Evolutionary conservation across 2,329 filamentous ascomycete species (phyloP).

Genomic region (Penicillium sp.): DNA sequence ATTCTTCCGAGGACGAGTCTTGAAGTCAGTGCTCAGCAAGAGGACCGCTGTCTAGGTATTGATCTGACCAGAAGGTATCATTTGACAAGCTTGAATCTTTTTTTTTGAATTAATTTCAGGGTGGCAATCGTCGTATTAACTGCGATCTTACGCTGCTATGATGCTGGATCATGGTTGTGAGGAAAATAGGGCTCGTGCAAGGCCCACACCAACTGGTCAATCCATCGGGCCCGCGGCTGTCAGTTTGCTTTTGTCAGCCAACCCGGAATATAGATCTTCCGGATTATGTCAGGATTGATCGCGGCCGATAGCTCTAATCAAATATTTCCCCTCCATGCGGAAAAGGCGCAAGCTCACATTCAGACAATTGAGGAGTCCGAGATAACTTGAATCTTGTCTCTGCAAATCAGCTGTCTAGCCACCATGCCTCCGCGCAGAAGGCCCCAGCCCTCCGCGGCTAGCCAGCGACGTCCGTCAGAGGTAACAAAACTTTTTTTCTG

Average conservation of each 20-base stretch:
- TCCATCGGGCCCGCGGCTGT: no score
- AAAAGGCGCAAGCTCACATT: slow-evolving; percentile 4
- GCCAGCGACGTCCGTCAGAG: slow-evolving; percentile 32
- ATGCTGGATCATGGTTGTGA: no score
- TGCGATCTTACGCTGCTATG: no score
- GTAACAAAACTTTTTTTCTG: slow-evolving; percentile 34
- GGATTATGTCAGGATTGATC: neutral
- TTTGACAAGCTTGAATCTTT: no score
- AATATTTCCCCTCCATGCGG: slow-evolving; percentile 26
- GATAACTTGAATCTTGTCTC: neutral
- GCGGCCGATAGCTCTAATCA: slow-evolving; percentile 4
- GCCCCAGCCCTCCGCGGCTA: slow-evolving; percentile 33
- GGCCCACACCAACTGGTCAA: no score
- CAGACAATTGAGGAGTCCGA: slow-evolving; percentile 13
- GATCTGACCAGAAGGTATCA: no score
- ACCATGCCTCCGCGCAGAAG: slow-evolving; percentile 43
- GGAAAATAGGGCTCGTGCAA: no score
- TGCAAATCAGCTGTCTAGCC: slow-evolving; percentile 10
- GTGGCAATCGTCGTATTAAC: no score
- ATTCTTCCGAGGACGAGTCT: no score
- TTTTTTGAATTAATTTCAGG: no score
- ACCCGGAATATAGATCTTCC: neutral
- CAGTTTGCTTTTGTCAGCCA: neutral
- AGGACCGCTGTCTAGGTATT: no score
- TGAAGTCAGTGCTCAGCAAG: no score